Evolutionary conservation across 495 filamentous ascomycete genomes (phyloP), one percentile per base, ranked within the genome.

Genomic region (Achaetomiella virescens): DNA sequence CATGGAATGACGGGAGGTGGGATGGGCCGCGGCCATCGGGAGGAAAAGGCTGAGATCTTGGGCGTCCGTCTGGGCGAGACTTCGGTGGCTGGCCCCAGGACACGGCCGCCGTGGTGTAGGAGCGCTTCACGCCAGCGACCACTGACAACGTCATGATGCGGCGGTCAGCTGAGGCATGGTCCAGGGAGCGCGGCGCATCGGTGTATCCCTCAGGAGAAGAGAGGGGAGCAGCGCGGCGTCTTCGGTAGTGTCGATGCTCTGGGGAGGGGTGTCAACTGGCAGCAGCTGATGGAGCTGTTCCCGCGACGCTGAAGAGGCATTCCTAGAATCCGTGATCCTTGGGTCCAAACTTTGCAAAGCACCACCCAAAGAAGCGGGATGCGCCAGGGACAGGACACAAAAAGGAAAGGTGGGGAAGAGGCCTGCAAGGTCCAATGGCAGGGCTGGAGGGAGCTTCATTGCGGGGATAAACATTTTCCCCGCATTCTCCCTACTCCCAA

Each of bases 381-480:
- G n/a, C n/a, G n/a, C n/a, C n/a, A n/a, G n/a, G n/a, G n/a, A n/a
- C n/a, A n/a, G n/a, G n/a, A n/a, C n/a, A n/a, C n/a, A n/a, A n/a
- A n/a, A n/a, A n/a, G n/a, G n/a, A n/a, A n/a, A n/a, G n/a, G n/a
- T n/a, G n/a, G 27, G 27, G 27, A 31, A n/a, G 11, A 15, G 15
- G 3, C 36, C 36, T 12, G 36, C 36, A 12, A 15, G 11, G 36
- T 38, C 36, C 36, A 38, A 38, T 31, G 4, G 27, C 46, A 38
- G 35, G 22, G 36, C 24, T 5, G 49, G 48, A 24, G 50, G 9
- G 12, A 31, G 18, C 18, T 33, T 22, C n/a, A 31, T 31, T 31
- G 22, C 15, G 55, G 56, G 62, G 62, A 60, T 61, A 61, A 65
- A 56, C 11, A 38, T 60, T 65, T 57, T 57, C 41, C 62, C 59